Evolutionary conservation across 2,329 filamentous ascomycete species (phyloP), one percentile per base, ranked within the genome.

Genomic region (Dothideomycetes sp.): DNA sequence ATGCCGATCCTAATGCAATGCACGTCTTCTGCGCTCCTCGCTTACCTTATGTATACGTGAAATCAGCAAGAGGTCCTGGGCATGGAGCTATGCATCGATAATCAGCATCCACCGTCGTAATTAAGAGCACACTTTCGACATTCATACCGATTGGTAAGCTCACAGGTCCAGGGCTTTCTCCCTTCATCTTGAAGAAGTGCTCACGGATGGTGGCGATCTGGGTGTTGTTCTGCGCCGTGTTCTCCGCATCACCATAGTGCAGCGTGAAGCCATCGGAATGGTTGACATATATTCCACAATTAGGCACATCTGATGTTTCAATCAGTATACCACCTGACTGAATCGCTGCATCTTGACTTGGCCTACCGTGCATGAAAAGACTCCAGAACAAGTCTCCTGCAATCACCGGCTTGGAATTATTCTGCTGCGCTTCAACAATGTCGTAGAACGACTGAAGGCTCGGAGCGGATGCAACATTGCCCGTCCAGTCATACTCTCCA

Each of bases 371-470:
- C 18, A 61, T 61, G 42, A 70, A 70, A 22, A 69, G 47, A 44
- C 63, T 66, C 66, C 65, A 69, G 49, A 68, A 66, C 16, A 61
- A 48, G 48, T 65, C 63, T 3, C 66, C 67, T 3, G 54, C 56
- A 3, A n/a, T n/a, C n/a, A n/a, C n/a, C n/a, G n/a, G n/a, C n/a
- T n/a, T n/a, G n/a, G n/a, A n/a, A n/a, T n/a, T n/a, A n/a, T n/a
- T n/a, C n/a, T n/a, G n/a, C n/a, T n/a, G n/a, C n/a, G n/a, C n/a
- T n/a, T n/a, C n/a, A n/a, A n/a, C n/a, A n/a, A n/a, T n/a, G n/a
- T n/a, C n/a, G n/a, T n/a, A n/a, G n/a, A n/a, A n/a, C n/a, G n/a
- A n/a, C n/a, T n/a, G n/a, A n/a, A n/a, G n/a, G n/a, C n/a, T n/a
- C n/a, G n/a, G n/a, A n/a, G n/a, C n/a, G n/a, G n/a, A n/a, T n/a